A percentile compares a stretch with the other conserved stretches of the same genome.
phyloP scores from a whole-genome alignment of 1,139 yeast species.

The Yamadazyma membranifaciens region DNA sequence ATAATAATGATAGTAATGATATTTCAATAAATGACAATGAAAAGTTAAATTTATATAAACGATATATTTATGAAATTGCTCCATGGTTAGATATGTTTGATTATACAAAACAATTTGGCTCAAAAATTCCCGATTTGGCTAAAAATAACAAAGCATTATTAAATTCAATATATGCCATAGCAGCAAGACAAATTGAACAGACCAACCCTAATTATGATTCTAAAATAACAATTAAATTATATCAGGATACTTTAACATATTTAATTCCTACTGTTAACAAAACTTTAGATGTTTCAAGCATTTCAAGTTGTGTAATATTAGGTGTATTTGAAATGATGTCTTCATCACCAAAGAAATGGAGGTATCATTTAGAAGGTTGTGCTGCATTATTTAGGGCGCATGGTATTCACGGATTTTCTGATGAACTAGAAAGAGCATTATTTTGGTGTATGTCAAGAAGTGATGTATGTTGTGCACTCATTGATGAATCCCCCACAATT shows the following conservation, averaged over 20 bases:
- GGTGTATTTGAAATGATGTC: constrained; percentile 37
- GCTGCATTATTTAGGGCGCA: constrained; percentile 33
- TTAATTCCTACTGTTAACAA: constrained; percentile 28
- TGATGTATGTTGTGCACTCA: constrained; percentile 36
- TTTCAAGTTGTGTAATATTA: constrained; percentile 27
- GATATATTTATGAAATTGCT: constrained; percentile 29
- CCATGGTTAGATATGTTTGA: constrained; percentile 37
- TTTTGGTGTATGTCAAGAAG: constrained; percentile 40
- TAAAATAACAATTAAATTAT: constrained; percentile 19
- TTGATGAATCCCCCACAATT: constrained; percentile 33
- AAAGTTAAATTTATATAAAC: constrained; percentile 21
- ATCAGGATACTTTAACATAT: constrained; percentile 24
- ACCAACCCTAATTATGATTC: constrained; percentile 15
- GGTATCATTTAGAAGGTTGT: constrained; percentile 37
- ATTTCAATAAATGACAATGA: constrained; percentile 14
- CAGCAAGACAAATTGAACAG: constrained; percentile 29
- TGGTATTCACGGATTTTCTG: constrained; percentile 34
- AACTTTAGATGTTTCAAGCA: constrained; percentile 19
- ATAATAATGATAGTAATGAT: constrained; percentile 1
- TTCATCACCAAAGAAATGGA: constrained; percentile 31
- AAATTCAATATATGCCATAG: constrained; percentile 27
- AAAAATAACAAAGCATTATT: constrained; percentile 19
- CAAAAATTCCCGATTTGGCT: constrained; percentile 21
- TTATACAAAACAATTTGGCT: constrained; percentile 24
- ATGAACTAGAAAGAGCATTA: constrained; percentile 26